Conservation (phyloP, 352 stramenopile genomes). For the Pythium guiyangense region DNA sequence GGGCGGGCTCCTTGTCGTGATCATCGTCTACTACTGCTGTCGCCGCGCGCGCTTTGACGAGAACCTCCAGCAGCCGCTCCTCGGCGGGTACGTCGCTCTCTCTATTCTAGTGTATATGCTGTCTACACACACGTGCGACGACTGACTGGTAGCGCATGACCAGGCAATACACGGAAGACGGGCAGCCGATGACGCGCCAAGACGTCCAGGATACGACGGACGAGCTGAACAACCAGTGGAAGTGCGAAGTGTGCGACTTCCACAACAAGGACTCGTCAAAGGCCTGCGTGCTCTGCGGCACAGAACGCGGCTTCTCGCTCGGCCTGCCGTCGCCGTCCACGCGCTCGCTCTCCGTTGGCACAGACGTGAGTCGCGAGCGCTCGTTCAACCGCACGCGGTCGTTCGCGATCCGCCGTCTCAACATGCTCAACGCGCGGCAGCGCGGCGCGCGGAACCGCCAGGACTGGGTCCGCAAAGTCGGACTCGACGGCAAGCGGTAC, state of each 20-base stretch:
- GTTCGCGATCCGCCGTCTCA: conserved; percentile 85
- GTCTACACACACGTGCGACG: no score
- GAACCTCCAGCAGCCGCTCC: conserved; percentile 78
- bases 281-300: conserved; percentile 76
- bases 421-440: conserved; percentile 83
- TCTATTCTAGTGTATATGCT: no score
- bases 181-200: conserved; percentile 81
- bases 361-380: conserved; percentile 37
- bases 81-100: conserved; percentile 38
- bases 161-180: conserved; percentile 83
- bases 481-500: conserved; percentile 76
- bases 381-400: conserved; percentile 85
- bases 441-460: conserved; percentile 74
- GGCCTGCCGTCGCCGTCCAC: conserved; percentile 42
- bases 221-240: conserved; percentile 79
- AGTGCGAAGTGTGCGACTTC: conserved; percentile 87
- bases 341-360: conserved; percentile 31
- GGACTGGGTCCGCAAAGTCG: conserved; percentile 83
- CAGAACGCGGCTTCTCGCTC: conserved; percentile 75
- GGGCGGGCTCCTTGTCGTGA: conserved; percentile 75
- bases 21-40: conserved; percentile 89
- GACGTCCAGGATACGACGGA: conserved; percentile 83
- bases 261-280: conserved; percentile 82
- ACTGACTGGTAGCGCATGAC: not conserved
- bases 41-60: conserved; percentile 82